Evolutionary conservation across 2,329 filamentous ascomycete species (phyloP).

Genomic region (Cordyceps farinosa): DNA sequence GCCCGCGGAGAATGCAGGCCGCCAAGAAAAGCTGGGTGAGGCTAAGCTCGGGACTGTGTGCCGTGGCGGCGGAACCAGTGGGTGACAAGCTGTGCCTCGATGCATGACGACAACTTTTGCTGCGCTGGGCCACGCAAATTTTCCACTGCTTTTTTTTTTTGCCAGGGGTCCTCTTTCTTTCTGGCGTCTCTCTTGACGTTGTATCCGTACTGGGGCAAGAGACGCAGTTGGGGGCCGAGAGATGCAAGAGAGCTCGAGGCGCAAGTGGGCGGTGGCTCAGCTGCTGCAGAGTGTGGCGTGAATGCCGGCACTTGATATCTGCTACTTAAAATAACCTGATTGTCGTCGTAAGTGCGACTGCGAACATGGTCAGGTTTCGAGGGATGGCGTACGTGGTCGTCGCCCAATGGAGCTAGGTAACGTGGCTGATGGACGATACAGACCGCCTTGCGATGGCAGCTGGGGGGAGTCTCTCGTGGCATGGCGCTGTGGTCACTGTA

Average conservation of each 20-base stretch:
- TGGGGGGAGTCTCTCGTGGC: not conserved
- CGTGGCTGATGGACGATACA: not conserved
- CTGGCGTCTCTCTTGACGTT: not conserved
- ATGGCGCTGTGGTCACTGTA: not conserved
- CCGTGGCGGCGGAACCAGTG: not conserved
- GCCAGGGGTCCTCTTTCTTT: not conserved
- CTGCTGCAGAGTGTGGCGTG: conserved; percentile 6
- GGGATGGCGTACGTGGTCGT: not conserved
- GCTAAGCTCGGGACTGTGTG: conserved; percentile 3
- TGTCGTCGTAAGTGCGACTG: not conserved
- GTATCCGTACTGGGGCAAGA: too few species aligned
- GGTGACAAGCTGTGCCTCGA: conserved; percentile 15
- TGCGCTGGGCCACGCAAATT: not conserved
- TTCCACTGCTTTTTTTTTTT: not conserved
- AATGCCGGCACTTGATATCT: not conserved
- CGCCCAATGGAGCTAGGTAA: not conserved
- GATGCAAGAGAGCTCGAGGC: not conserved
- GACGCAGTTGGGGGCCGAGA: not conserved
- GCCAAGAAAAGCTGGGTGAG: not conserved
- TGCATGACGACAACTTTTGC: conserved; percentile 13
- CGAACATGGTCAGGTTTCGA: not conserved
- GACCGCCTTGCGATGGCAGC: not conserved
- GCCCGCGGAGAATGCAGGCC: not conserved
- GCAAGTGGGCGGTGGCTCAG: conserved; percentile 7
- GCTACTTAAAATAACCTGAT: not conserved